Evolutionary conservation across 139 green algal species (phyloP).

Genomic region (Asterochloris erici): DNA sequence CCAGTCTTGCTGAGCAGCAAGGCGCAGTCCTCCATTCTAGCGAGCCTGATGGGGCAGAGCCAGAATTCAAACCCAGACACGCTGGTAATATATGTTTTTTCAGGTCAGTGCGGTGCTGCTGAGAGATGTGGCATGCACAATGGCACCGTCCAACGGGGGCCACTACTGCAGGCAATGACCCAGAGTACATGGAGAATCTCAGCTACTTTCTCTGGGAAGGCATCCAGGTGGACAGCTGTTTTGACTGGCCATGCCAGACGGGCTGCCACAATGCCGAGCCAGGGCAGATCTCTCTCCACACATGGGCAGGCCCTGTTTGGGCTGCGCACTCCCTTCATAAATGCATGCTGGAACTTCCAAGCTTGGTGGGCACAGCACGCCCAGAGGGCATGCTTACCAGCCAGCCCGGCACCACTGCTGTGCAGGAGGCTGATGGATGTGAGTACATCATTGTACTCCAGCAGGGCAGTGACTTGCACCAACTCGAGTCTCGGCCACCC

Average conservation of each 20-base stretch:
- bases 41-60: too few species aligned
- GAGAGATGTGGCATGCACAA: too few species aligned
- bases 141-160: too few species aligned
- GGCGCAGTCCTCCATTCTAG: too few species aligned
- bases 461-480: not conserved
- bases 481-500: constrained; percentile 9
- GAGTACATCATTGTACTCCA: constrained; percentile 16
- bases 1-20: too few species aligned
- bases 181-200: not conserved
- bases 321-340: too few species aligned
- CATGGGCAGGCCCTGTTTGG: not conserved
- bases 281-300: not conserved
- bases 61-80: too few species aligned
- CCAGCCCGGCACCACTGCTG: not conserved
- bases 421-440: constrained; percentile 8
- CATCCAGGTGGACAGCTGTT: not conserved
- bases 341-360: too few species aligned
- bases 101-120: too few species aligned
- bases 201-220: not conserved
- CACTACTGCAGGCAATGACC: not conserved
- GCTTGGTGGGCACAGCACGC: too few species aligned
- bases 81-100: too few species aligned
- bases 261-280: not conserved
- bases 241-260: not conserved
- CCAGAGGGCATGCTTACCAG: too few species aligned